Conservation (phyloP, 441 rosid species). For the Populus hybrid region DNA sequence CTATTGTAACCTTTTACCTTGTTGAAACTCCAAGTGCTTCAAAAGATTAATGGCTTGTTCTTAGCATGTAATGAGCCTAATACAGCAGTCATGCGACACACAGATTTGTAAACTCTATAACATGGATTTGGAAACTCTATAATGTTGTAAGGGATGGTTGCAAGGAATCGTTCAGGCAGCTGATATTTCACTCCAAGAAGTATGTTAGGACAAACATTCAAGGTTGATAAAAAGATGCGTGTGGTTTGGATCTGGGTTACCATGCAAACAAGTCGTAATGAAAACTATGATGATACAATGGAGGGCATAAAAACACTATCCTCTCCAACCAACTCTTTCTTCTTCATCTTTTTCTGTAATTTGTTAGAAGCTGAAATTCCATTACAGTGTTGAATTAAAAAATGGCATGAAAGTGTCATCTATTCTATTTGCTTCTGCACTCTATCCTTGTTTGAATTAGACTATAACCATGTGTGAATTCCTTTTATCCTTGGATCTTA, state of each 20-base stretch:
- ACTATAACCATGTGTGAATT: background rate
- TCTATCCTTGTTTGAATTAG: background rate
- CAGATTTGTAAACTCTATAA: background rate
- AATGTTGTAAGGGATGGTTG: background rate
- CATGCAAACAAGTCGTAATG: background rate
- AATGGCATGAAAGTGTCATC: background rate
- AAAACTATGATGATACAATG: background rate
- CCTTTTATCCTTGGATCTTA: background rate
- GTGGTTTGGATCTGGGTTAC: background rate
- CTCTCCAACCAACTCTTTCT: background rate
- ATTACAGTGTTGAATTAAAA: background rate
- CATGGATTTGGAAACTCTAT: background rate
- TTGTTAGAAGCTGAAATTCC: background rate
- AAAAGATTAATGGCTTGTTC: background rate
- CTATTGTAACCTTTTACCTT: background rate
- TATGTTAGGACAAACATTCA: background rate
- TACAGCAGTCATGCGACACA: background rate
- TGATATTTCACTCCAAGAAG: background rate
- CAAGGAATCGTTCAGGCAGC: background rate
- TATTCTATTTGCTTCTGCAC: background rate
- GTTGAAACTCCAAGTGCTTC: background rate
- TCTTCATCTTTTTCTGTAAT: background rate
- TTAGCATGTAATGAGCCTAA: slow-evolving; percentile 1
- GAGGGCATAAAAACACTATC: background rate
- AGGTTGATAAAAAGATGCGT: background rate